Percentiles rank a stretch among this genome's conserved stretches.
These are phyloP conservation scores for Mycosphaerelloides madeirae DNA, from an alignment of 2,329 filamentous ascomycete genomes.

Conservation along the genomic window DNA sequence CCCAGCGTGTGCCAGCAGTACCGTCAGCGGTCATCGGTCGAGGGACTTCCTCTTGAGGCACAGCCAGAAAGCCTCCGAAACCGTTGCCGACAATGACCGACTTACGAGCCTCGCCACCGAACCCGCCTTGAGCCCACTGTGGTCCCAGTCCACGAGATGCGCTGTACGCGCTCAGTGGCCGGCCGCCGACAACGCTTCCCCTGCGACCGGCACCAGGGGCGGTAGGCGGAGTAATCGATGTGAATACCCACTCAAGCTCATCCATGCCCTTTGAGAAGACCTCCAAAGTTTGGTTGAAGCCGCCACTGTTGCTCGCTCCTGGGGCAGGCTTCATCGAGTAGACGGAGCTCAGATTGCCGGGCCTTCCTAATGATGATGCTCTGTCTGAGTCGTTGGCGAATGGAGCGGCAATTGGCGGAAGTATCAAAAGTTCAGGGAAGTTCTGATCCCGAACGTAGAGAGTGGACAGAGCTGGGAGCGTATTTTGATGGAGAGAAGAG, in stretches of 20 bases:
- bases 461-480: constrained; percentile 66
- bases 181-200: constrained; percentile 30
- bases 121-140: constrained; percentile 46
- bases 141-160: constrained; percentile 47
- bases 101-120: constrained; percentile 54
- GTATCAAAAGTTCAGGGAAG: constrained; percentile 74
- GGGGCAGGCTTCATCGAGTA: not conserved
- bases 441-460: constrained; percentile 82
- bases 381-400: constrained; percentile 38
- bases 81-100: constrained; percentile 64
- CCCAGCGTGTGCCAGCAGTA: constrained; percentile 12
- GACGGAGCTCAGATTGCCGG: constrained; percentile 27
- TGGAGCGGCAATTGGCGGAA: constrained; percentile 59
- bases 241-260: constrained; percentile 65
- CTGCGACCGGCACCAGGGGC: constrained; percentile 35
- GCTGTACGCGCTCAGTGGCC: constrained; percentile 43
- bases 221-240: constrained; percentile 50
- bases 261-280: constrained; percentile 64
- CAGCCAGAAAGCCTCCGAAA: constrained; percentile 61
- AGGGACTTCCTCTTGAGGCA: constrained; percentile 50
- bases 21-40: constrained; percentile 29
- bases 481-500: constrained; percentile 70
- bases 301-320: constrained; percentile 15
- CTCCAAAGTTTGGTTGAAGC: constrained; percentile 54
- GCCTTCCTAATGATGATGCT: constrained; percentile 25